These are phyloP conservation scores for Aspergillus cejpii DNA, from an alignment of 2,329 filamentous ascomycete genomes.

Conservation along the genomic window DNA sequence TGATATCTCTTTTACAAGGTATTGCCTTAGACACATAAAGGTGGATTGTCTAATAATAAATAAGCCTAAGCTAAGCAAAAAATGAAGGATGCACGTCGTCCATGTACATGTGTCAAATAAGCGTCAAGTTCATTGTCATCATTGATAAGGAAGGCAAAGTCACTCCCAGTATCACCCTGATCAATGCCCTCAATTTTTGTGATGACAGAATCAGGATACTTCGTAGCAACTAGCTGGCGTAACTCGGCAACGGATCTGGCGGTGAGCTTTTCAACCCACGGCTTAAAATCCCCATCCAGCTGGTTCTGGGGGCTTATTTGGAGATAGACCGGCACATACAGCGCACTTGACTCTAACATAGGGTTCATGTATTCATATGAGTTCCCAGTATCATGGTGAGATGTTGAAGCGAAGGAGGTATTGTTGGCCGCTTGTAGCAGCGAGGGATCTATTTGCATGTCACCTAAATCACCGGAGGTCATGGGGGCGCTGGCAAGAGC, in stretches of 20 bases:
- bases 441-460: constrained; percentile 59
- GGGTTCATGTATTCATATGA: constrained; percentile 35
- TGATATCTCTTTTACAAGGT: no score
- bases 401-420: constrained; percentile 36
- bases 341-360: constrained; percentile 25
- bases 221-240: constrained; percentile 53
- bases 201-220: constrained; percentile 55
- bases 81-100: constrained; percentile 50
- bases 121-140: constrained; percentile 65
- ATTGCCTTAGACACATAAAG: no score
- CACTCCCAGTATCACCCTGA: constrained; percentile 52
- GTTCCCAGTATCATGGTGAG: constrained; percentile 28
- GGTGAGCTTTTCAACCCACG: constrained; percentile 60
- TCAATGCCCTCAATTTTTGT: constrained; percentile 61
- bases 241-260: constrained; percentile 56
- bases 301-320: constrained; percentile 61
- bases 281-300: constrained; percentile 42
- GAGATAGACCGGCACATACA: constrained; percentile 58
- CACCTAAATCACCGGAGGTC: constrained; percentile 37
- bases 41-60: constrained; percentile 1
- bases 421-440: constrained; percentile 53
- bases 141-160: constrained; percentile 59
- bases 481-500: constrained; percentile 40
- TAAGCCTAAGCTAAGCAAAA: constrained; percentile 34
- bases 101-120: constrained; percentile 61